Percentiles rank a stretch among this genome's conserved stretches.
Conservation (phyloP, 2,329 filamentous ascomycete species). For the Sporothrix euskadiensis region DNA sequence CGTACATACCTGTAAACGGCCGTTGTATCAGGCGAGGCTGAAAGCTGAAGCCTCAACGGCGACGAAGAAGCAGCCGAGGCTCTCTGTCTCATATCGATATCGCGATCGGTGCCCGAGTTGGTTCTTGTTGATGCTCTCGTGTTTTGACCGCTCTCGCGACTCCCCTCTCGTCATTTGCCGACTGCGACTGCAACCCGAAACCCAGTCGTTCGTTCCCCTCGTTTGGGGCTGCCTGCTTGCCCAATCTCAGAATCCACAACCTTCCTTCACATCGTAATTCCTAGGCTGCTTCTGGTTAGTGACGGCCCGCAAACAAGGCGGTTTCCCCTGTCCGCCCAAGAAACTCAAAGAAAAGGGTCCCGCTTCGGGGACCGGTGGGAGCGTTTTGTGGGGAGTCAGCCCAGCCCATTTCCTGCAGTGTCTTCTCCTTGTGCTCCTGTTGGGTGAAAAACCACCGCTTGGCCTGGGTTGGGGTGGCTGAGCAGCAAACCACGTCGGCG, state of each 20-base stretch:
- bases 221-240: background rate
- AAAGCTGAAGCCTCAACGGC: background rate
- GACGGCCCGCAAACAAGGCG: background rate
- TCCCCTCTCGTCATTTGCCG: background rate
- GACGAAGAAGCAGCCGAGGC: background rate
- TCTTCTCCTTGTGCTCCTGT: background rate
- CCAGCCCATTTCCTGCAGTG: background rate
- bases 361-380: background rate
- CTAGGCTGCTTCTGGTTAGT: background rate
- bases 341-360: background rate
- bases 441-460: background rate
- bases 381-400: background rate
- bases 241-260: background rate
- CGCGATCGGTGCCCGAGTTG: background rate
- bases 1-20: background rate
- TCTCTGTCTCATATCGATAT: background rate
- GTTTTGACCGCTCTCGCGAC: too few species aligned
- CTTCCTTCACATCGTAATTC: background rate
- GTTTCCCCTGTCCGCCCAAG: background rate
- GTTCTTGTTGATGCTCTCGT: background rate
- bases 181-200: conserved; percentile 5
- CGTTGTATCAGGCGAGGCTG: conserved; percentile 2
- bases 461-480: conserved; percentile 1
- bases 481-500: background rate
- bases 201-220: background rate